Evolutionary conservation across 1,139 yeast genomes (phyloP).

Genomic region (Geotrichum aggregatum): DNA sequence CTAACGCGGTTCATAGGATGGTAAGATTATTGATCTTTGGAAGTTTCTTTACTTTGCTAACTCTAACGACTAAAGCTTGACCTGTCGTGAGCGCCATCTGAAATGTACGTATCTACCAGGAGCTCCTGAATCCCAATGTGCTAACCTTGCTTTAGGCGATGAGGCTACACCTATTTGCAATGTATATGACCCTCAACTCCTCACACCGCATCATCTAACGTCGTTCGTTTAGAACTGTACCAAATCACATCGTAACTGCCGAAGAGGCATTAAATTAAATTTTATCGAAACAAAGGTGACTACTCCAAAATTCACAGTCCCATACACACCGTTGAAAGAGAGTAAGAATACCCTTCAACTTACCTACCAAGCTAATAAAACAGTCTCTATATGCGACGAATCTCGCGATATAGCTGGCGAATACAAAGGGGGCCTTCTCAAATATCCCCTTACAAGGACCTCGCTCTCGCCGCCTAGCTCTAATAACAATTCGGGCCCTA

Average conservation of each 20-base stretch:
- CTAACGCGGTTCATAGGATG: conserved; percentile 2
- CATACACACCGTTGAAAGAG: conserved; percentile 8
- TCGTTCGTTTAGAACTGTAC: conserved; percentile 22
- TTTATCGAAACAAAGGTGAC: conserved; percentile 23
- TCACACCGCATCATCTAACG: too few relatives aligned
- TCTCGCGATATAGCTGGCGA: conserved; percentile 23
- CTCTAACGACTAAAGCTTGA: conserved; percentile 19
- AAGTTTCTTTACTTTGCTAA: too few relatives aligned
- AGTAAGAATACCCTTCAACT: not conserved
- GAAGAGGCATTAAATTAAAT: conserved; percentile 23
- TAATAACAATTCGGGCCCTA: not conserved
- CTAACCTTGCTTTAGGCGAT: too few relatives aligned
- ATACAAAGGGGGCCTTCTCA: conserved; percentile 21
- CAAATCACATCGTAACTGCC: conserved; percentile 21
- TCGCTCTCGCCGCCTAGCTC: not conserved
- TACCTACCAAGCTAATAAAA: not conserved
- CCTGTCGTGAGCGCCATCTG: conserved; percentile 24
- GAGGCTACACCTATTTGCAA: conserved; percentile 21
- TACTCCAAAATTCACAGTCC: conserved; percentile 18
- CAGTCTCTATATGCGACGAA: conserved; percentile 22
- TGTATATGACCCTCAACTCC: too few relatives aligned
- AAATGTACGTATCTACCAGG: conserved; percentile 16
- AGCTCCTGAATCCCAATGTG: too few relatives aligned
- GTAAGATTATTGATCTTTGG: not conserved
- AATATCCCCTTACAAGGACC: conserved; percentile 14